Conservation (phyloP, 1,284 basidiomycete genomes). For the Cryptococcus sp. region DNA sequence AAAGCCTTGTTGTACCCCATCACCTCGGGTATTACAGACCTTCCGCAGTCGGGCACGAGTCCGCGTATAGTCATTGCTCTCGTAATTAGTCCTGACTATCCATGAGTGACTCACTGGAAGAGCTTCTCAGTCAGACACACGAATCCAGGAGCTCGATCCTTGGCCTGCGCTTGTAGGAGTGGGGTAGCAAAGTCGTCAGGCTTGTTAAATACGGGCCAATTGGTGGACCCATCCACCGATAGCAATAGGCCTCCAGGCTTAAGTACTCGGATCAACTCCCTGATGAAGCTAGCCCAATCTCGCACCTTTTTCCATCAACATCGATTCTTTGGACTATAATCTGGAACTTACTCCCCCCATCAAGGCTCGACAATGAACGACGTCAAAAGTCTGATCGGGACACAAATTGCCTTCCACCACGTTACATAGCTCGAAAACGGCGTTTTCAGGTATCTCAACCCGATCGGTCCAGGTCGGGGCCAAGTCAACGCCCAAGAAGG, state of each 20-base stretch:
- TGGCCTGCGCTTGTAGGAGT: not conserved
- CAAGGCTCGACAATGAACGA: constrained; percentile 6
- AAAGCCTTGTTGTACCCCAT: not conserved
- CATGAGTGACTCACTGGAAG: too few species aligned
- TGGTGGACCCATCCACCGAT: not conserved
- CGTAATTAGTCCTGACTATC: not conserved
- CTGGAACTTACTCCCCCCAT: constrained; percentile 5
- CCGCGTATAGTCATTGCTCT: not conserved
- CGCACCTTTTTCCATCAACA: not conserved
- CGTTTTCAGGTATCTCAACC: constrained; percentile 8
- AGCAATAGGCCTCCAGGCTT: not conserved
- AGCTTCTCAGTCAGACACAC: not conserved
- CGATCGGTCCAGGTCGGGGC: constrained; percentile 2
- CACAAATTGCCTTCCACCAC: constrained; percentile 3
- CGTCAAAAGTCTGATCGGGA: constrained; percentile 9
- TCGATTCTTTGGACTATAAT: not conserved
- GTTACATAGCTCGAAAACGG: constrained; percentile 8
- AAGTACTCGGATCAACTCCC: not conserved
- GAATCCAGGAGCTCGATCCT: not conserved
- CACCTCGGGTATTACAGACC: not conserved
- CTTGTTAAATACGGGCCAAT: not conserved
- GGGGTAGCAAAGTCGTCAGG: not conserved
- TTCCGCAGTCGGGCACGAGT: not conserved
- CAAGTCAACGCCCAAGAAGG: constrained; percentile 5
- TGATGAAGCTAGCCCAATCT: not conserved